Conservation (phyloP, 192 early-diverging fungal species). For the Podila epigama region DNA sequence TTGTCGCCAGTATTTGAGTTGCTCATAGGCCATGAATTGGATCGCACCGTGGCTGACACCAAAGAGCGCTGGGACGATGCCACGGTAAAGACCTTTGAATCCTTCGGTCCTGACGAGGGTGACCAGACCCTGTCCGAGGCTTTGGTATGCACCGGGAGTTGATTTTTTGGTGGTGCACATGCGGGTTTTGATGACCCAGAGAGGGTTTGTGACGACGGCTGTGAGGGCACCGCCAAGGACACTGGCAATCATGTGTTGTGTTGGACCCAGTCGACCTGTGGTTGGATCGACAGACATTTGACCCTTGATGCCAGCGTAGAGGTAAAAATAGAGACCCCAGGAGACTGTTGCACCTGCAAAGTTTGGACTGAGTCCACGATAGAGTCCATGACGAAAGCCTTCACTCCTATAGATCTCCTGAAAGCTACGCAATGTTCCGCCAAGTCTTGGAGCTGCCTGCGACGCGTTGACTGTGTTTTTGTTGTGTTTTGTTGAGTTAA, state of each 20-base stretch:
- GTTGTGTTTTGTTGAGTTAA: neutral
- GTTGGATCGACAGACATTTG: constrained; percentile 62
- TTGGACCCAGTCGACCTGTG: constrained; percentile 66
- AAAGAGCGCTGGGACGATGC: constrained; percentile 86
- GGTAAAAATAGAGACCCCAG: constrained; percentile 98
- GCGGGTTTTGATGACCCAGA: constrained; percentile 88
- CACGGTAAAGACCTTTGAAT: constrained; percentile 76
- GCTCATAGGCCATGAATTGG: constrained; percentile 99
- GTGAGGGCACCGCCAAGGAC: constrained; percentile 64
- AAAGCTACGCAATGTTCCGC: constrained; percentile 73
- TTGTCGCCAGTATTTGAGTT: constrained; percentile 82
- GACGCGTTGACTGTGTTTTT: constrained; percentile 56
- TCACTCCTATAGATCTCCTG: constrained; percentile 63
- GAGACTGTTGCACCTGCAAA: constrained; percentile 88
- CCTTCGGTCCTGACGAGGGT: constrained; percentile 73
- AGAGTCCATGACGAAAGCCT: constrained; percentile 77
- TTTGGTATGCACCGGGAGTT: constrained; percentile 68
- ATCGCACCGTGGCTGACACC: constrained; percentile 96
- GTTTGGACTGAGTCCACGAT: constrained; percentile 91
- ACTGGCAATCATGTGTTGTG: constrained; percentile 75
- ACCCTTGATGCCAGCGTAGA: constrained; percentile 79
- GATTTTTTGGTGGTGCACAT: constrained; percentile 74
- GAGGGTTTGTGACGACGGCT: constrained; percentile 76
- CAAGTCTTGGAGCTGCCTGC: constrained; percentile 58
- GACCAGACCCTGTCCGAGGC: constrained; percentile 67